Base-by-base conservation (phyloP, 805 yeast species). In the Monosporozyma solicola region DNA sequence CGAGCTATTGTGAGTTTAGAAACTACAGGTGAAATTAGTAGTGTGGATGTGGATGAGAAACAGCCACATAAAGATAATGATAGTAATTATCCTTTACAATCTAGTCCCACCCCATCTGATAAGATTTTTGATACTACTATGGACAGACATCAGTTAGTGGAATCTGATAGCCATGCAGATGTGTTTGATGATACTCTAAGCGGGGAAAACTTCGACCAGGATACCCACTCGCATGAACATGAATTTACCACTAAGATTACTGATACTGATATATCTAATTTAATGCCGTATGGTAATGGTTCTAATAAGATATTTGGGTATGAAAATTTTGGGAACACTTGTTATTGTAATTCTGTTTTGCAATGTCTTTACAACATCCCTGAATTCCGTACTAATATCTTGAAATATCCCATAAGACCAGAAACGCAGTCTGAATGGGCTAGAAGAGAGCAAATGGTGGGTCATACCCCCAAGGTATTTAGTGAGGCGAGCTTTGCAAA, bases 301-400 rank as follows among this genome's bases (percentile, higher is more conserved):
- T 72, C 83, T 7, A 73, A 79, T 54, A 86, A 85, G 64, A 77
- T 86, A 13, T 86, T 79, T 65, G 95, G 95, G 1, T 79, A 85
- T 78, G 94, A 86, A 64, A 86, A 86, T 64, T 85, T 85, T 61
- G 95, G 95, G 1, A 84, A 90, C 65, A 90, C 97, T 0, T 94
- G 98, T 70, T 92, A 92, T 71, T 87, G 96, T 69, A 92, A 94
- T 62, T 87, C 96, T 8, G 87, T 94, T 27, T 71, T 92, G 20
- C 98, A 94, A 66, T 87, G 95, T 59, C 76, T 92, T 11, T 92
- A 80, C 72, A 84, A 86, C 69, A 77, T 91, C 3, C 76, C 77
- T 35, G 78, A 77, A 27, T 89, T 92, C 62, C 77, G 97, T 48
- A 70, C 73, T 13, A 76, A 74, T 48, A 66, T 86, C 1, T 66